Base-by-base conservation (phyloP, 1,284 basidiomycete species). In the Pseudozyma hubeiensis region DNA sequence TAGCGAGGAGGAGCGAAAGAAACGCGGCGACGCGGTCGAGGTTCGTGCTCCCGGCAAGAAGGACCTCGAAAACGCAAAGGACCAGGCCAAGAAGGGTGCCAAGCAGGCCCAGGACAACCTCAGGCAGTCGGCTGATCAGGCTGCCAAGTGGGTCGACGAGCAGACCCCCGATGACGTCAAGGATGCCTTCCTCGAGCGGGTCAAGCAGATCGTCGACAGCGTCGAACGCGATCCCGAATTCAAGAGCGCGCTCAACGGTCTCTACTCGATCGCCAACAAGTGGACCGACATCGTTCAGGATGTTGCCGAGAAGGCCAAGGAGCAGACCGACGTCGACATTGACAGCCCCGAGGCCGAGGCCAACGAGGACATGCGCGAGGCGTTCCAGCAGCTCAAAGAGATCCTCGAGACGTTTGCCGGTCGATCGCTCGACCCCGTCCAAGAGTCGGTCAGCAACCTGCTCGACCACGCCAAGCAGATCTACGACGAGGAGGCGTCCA, bases 101-200 rank as follows among this genome's bases (percentile, higher is more conserved):
- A 84, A 84, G 65, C 81, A 84, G 30, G 79, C 79, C 10, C 57
- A 85, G 67, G 81, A 79, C 29, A 74, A 85, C 51, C 34, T 75
- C 34, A 50, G 64, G 29, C 56, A 60, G 16, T 64, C 56, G 40
- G 70, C 64, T 14, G 56, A 71, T 14, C 52, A 75, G 62, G 67
- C 73, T 19, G 62, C 64, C 46, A 54, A 83, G 72, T 87, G 86
- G 77, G 71, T 86, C 49, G 86, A 87, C 64, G 86, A 87, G 63
- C 83, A 86, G 73, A 86, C 84, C 16, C 82, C 83, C n/a, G 85
- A 87, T 50, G 85, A 87, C 65, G 84, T 85, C 64, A 83, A 84
- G 75, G 86, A 87, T 59, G 77, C 78, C 50, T 77, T 87, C 46
- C 83, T 87, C 71, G 80, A 85, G 61, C 78, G 84, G 19, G 79